Conservation (phyloP, 1,139 yeast genomes). For the Zhuliangozyma parablackwelliae region DNA sequence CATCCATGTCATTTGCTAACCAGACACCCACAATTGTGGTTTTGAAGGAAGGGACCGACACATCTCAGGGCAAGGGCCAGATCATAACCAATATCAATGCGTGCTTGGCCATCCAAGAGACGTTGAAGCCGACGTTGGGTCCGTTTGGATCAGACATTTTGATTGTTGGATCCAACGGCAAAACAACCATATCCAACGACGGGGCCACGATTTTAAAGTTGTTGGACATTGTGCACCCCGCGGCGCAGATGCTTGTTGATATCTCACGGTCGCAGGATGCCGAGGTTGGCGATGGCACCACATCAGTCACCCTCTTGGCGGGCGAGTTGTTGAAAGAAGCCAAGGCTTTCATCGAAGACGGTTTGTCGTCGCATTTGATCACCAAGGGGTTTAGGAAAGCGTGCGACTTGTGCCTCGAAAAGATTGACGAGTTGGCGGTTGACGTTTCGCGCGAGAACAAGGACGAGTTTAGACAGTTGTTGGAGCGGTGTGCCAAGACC, state of each 20-base stretch:
- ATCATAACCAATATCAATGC: slow-evolving; percentile 93
- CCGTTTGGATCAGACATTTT: slow-evolving; percentile 96
- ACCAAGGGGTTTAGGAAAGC: slow-evolving; percentile 87
- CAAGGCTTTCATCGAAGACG: slow-evolving; percentile 88
- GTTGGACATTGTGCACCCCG: slow-evolving; percentile 96
- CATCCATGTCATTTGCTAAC: slow-evolving; percentile 82
- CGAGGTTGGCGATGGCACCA: slow-evolving; percentile 98
- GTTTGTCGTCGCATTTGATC: slow-evolving; percentile 85
- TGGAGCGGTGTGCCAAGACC: slow-evolving; percentile 91
- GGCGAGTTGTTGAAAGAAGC: slow-evolving; percentile 93
- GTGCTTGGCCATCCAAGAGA: slow-evolving; percentile 93
- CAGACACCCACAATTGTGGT: slow-evolving; percentile 97
- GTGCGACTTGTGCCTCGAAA: slow-evolving; percentile 67
- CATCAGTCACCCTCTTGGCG: slow-evolving; percentile 89
- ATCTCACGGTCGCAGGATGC: slow-evolving; percentile 96
- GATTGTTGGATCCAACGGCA: slow-evolving; percentile 77
- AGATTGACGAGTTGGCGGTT: slow-evolving; percentile 70
- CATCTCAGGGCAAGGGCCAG: slow-evolving; percentile 96
- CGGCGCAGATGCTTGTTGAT: slow-evolving; percentile 92
- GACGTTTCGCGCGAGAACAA: slow-evolving; percentile 47
- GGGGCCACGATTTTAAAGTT: slow-evolving; percentile 94
- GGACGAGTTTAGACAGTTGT: slow-evolving; percentile 60
- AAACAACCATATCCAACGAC: slow-evolving; percentile 92
- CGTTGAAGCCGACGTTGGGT: slow-evolving; percentile 90
- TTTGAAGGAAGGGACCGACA: slow-evolving; percentile 94